Conservation (phyloP, 2,329 filamentous ascomycete genomes). For the Geosmithia putterillii region DNA sequence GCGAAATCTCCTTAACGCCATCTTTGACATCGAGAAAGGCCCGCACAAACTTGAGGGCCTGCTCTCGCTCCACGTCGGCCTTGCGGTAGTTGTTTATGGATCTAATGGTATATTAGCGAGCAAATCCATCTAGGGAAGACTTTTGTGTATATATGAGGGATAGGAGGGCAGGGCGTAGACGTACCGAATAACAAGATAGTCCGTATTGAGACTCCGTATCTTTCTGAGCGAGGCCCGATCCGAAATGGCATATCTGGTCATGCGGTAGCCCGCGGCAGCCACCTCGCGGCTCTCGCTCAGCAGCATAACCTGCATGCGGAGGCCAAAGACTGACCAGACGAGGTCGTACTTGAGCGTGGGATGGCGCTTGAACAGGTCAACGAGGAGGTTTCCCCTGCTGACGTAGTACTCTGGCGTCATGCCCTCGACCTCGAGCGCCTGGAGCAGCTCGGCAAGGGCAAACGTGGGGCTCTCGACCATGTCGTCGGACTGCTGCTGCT, state of each 20-base stretch:
- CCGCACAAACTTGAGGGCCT: constrained; percentile 90
- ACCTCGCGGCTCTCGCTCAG: constrained; percentile 93
- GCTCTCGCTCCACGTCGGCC: constrained; percentile 91
- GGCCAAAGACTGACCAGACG: constrained; percentile 88
- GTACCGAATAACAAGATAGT: constrained; percentile 71
- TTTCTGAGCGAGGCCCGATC: constrained; percentile 81
- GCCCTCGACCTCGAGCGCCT: constrained; percentile 76
- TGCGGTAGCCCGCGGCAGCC: constrained; percentile 84
- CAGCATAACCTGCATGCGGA: constrained; percentile 90
- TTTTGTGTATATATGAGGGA: not conserved
- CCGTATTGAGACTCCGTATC: constrained; percentile 78
- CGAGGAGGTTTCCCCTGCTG: constrained; percentile 77
- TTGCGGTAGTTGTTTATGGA: constrained; percentile 94
- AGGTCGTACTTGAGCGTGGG: constrained; percentile 93
- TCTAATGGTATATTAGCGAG: constrained; percentile 17
- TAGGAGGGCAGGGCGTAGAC: not conserved
- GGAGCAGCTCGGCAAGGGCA: constrained; percentile 77
- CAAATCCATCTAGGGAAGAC: not conserved
- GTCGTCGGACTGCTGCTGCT: too few species aligned
- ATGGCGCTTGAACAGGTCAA: constrained; percentile 92
- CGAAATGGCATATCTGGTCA: constrained; percentile 89
- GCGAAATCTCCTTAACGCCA: constrained; percentile 76
- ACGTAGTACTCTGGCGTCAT: constrained; percentile 94
- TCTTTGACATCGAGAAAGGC: constrained; percentile 94
- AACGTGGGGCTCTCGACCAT: constrained; percentile 80